phyloP scores from a whole-genome alignment of 2,329 filamentous ascomycete genomes.

The Coniochaeta sp. region DNA sequence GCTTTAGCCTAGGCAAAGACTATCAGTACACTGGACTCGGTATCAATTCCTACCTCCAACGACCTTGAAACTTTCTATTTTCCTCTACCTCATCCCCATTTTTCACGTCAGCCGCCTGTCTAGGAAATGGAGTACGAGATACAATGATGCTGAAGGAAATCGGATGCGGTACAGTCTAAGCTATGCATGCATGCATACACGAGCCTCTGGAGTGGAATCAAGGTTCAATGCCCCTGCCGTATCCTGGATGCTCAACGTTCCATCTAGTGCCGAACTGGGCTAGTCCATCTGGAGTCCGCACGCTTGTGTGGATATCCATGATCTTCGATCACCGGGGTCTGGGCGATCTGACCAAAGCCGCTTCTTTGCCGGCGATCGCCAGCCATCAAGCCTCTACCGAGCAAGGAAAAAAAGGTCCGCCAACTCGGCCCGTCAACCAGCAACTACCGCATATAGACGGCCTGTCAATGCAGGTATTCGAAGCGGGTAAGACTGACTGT shows the following conservation, averaged over 20 bases:
- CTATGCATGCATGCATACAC: neutral
- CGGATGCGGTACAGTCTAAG: neutral
- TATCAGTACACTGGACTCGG: neutral
- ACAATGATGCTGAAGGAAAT: neutral
- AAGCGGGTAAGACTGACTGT: neutral
- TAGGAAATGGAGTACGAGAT: neutral
- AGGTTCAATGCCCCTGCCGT: neutral
- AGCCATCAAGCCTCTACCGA: neutral
- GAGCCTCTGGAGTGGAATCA: neutral
- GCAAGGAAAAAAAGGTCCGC: neutral
- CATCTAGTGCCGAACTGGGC: neutral
- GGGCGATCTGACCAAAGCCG: neutral
- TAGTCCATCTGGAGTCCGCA: neutral
- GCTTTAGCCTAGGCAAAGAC: neutral
- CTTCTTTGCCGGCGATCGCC: neutral
- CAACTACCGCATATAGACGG: neutral
- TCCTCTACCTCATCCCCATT: neutral
- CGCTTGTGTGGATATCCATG: neutral
- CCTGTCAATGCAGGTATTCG: neutral
- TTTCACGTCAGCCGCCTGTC: neutral
- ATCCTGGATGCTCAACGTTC: neutral
- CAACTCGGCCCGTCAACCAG: neutral
- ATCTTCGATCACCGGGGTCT: neutral
- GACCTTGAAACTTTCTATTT: neutral
- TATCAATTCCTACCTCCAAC: neutral